Conservation (phyloP, 2,329 filamentous ascomycete genomes). For the Fusarium foetens region DNA sequence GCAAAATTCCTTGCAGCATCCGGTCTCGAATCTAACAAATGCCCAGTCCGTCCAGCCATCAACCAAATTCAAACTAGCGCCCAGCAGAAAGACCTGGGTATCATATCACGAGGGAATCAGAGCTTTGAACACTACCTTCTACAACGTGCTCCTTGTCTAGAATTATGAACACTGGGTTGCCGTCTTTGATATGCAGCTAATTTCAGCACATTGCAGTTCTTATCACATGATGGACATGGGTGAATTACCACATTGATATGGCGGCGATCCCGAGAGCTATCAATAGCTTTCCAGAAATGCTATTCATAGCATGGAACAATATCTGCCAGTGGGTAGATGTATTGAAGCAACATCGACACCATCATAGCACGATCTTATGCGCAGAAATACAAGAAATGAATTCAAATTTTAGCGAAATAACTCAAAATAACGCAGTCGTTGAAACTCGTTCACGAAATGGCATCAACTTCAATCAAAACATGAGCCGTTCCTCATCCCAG, state of each 20-base stretch:
- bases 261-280: background rate
- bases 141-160: background rate
- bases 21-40: slow-evolving; percentile 1
- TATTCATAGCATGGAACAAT: background rate
- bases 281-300: background rate
- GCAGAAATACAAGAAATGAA: background rate
- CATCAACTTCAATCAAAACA: slow-evolving; percentile 41
- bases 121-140: background rate
- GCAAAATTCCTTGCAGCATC: background rate
- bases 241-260: background rate
- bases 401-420: slow-evolving; percentile 28
- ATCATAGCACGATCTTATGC: background rate
- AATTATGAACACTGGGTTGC: background rate
- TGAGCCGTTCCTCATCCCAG: slow-evolving; percentile 45
- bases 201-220: slow-evolving; percentile 19
- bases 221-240: background rate
- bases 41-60: background rate
- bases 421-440: slow-evolving; percentile 28
- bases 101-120: slow-evolving; percentile 15
- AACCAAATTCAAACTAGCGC: slow-evolving; percentile 13
- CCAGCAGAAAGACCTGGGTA: slow-evolving; percentile 8
- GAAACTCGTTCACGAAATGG: slow-evolving; percentile 27
- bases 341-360: background rate
- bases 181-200: background rate
- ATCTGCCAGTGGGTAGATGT: background rate